Percentiles rank a stretch among this genome's conserved stretches.
phyloP scores from a whole-genome alignment of 1,284 basidiomycete genomes.

The Naganishia albida region DNA sequence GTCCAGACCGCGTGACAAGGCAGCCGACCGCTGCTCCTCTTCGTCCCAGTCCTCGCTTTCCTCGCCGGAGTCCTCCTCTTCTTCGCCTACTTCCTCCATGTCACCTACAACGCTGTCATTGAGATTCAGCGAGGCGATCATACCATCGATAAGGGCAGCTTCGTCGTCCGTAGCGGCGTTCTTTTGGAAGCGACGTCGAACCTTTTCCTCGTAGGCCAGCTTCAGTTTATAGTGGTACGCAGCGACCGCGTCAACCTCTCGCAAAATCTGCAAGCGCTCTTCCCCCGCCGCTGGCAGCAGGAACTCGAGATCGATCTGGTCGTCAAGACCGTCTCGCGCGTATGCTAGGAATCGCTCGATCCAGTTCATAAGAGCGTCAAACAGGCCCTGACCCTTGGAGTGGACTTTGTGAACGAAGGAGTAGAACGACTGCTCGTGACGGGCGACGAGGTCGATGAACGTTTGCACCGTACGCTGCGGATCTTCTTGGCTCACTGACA shows the following conservation, averaged over 20 bases:
- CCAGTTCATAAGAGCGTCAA: constrained; percentile 94
- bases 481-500: constrained; percentile 75
- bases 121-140: constrained; percentile 76
- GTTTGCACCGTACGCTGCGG: constrained; percentile 84
- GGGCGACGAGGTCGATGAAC: constrained; percentile 88
- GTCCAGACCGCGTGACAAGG: constrained; percentile 21
- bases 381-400: constrained; percentile 91
- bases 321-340: constrained; percentile 79
- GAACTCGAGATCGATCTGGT: constrained; percentile 73
- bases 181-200: constrained; percentile 74
- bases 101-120: constrained; percentile 74
- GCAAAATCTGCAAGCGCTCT: constrained; percentile 72
- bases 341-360: constrained; percentile 92
- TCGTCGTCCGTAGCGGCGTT: constrained; percentile 65
- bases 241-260: constrained; percentile 81
- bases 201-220: constrained; percentile 82
- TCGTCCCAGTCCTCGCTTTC: constrained; percentile 26
- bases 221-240: constrained; percentile 90
- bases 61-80: constrained; percentile 61
- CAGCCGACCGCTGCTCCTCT: constrained; percentile 18
- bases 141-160: constrained; percentile 72
- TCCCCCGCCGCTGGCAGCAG: constrained; percentile 76
- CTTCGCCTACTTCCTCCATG: constrained; percentile 65
- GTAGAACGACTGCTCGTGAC: constrained; percentile 96
- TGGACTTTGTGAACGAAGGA: constrained; percentile 98